phyloP scores from a whole-genome alignment of 1,284 basidiomycete species.

The Fomitopsis betulina region DNA sequence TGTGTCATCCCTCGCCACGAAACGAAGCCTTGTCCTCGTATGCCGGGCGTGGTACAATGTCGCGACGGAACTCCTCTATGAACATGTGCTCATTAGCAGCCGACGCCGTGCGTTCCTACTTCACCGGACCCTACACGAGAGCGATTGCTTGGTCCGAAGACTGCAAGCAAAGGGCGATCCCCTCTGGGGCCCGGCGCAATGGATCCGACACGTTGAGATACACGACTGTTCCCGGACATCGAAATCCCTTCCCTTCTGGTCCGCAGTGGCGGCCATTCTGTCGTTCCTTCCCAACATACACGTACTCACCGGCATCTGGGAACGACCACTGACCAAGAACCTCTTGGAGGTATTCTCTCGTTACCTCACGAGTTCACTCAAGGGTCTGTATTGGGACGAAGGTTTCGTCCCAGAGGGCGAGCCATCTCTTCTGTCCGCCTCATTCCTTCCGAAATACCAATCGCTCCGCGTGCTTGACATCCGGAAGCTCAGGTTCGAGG shows the following conservation, averaged over 20 bases:
- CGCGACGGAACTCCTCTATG: constrained; percentile 41
- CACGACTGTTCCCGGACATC: constrained; percentile 15
- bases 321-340: constrained; percentile 13
- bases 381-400: constrained; percentile 23
- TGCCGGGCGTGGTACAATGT: constrained; percentile 44
- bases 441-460: constrained; percentile 13
- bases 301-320: constrained; percentile 21
- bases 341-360: constrained; percentile 16
- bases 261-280: constrained; percentile 14
- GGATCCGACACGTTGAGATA: constrained; percentile 22
- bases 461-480: constrained; percentile 18
- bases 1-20: constrained; percentile 38
- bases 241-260: constrained; percentile 14
- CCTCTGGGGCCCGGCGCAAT: constrained; percentile 15
- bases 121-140: constrained; percentile 15
- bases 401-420: constrained; percentile 13
- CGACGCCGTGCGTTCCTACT: constrained; percentile 14
- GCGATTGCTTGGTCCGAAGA: constrained; percentile 3
- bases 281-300: constrained; percentile 16
- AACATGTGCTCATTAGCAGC: constrained; percentile 32
- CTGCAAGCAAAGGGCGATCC: neutral
- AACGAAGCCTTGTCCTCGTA: constrained; percentile 45
- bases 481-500: constrained; percentile 17
- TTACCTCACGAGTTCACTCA: constrained; percentile 17
- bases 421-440: constrained; percentile 12